phyloP scores from a whole-genome alignment of 2,329 filamentous ascomycete genomes.

The Sclerotinia minor region DNA sequence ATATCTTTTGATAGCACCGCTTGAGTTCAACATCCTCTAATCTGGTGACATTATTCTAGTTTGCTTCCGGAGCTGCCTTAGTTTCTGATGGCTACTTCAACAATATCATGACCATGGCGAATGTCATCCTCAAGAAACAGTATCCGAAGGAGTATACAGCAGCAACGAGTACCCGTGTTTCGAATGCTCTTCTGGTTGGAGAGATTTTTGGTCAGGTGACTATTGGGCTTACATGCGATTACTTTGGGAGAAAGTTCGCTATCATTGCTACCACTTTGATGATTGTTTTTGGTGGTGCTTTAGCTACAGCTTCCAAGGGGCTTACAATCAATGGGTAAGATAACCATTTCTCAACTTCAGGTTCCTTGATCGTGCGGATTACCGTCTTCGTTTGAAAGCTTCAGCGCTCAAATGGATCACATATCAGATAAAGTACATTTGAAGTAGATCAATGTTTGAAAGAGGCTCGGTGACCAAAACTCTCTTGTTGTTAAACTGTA shows the following conservation, averaged over 20 bases:
- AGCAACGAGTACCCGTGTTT: conserved; percentile 44
- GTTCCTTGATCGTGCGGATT: no score
- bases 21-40: not conserved
- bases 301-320: conserved; percentile 49
- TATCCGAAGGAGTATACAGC: conserved; percentile 33
- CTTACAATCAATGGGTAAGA: conserved; percentile 44
- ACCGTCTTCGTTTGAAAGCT: no score
- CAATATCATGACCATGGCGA: conserved; percentile 43
- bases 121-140: conserved; percentile 40
- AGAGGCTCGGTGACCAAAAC: no score
- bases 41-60: conserved; percentile 26
- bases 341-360: no score
- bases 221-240: conserved; percentile 48
- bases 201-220: conserved; percentile 47
- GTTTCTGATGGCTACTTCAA: conserved; percentile 44
- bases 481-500: not conserved
- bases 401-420: no score
- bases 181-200: conserved; percentile 46
- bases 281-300: conserved; percentile 48
- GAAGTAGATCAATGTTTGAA: no score
- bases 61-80: conserved; percentile 40
- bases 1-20: no score
- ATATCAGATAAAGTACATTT: no score
- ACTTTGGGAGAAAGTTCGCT: conserved; percentile 48
- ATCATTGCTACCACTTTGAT: conserved; percentile 49